Conservation (phyloP, 2,329 filamentous ascomycete genomes). For the Exophiala aquamarina region DNA sequence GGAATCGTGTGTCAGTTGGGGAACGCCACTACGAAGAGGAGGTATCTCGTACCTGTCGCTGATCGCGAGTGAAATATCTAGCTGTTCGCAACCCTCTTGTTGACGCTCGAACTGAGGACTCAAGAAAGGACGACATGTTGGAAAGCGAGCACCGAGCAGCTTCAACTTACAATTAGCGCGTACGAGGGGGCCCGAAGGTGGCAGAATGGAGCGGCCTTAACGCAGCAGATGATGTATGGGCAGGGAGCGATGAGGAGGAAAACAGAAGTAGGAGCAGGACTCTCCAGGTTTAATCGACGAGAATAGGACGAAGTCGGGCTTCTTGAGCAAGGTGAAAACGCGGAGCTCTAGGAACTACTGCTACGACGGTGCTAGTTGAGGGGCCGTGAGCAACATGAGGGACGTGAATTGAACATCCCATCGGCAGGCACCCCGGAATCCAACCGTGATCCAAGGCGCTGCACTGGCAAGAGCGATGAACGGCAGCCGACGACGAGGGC, state of each 20-base stretch:
- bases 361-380: too few relatives aligned
- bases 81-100: conserved; percentile 21
- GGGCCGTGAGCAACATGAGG: too few relatives aligned
- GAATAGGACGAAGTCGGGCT: background rate
- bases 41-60: conserved; percentile 14
- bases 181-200: too few relatives aligned
- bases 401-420: conserved; percentile 1
- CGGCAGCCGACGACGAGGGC: background rate
- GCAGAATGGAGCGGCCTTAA: too few relatives aligned
- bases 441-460: too few relatives aligned
- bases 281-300: too few relatives aligned
- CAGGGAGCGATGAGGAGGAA: background rate
- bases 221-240: too few relatives aligned
- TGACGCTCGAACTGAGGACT: conserved; percentile 22
- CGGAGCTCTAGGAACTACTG: too few relatives aligned
- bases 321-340: background rate
- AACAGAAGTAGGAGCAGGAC: background rate
- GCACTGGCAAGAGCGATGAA: background rate
- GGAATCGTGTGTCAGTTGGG: conserved; percentile 3
- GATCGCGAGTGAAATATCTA: conserved; percentile 21
- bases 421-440: conserved; percentile 21
- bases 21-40: background rate
- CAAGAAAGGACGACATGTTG: conserved; percentile 25
- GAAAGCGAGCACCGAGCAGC: too few relatives aligned
- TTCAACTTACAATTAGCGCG: too few relatives aligned